These are phyloP conservation scores for Geotrichum citri-aurantii DNA, from an alignment of 1,139 yeast genomes.

Conservation along the genomic window DNA sequence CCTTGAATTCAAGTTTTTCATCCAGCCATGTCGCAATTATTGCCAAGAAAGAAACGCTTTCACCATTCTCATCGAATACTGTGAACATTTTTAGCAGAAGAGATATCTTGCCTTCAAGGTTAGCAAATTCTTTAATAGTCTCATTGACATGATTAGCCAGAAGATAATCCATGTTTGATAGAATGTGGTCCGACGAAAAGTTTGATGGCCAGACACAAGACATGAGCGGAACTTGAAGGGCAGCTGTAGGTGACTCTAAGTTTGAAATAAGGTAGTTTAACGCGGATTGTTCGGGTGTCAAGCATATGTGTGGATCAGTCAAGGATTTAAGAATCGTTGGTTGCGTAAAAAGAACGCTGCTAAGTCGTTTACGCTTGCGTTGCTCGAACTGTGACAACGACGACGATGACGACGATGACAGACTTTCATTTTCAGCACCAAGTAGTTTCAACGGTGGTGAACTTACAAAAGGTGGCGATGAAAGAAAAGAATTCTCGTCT, in stretches of 20 bases:
- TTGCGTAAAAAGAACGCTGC: background rate
- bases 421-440: background rate
- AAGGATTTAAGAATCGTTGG: background rate
- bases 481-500: background rate
- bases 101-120: background rate
- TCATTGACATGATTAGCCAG: background rate
- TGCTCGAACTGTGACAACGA: background rate
- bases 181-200: background rate
- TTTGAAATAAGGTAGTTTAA: background rate
- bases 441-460: background rate
- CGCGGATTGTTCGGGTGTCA: background rate
- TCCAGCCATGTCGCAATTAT: conserved; percentile 10
- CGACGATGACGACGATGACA: background rate
- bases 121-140: background rate
- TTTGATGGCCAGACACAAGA: background rate
- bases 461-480: background rate
- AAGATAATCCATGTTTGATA: background rate
- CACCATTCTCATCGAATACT: background rate
- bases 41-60: background rate
- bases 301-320: background rate
- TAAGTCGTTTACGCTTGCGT: background rate
- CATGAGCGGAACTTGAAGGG: background rate
- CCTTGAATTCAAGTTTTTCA: background rate
- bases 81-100: background rate
- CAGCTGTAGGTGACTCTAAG: background rate